Evolutionary conservation across 345 rosid species (phyloP).

Genomic region (thale cress (Arabidopsis thaliana)): DNA sequence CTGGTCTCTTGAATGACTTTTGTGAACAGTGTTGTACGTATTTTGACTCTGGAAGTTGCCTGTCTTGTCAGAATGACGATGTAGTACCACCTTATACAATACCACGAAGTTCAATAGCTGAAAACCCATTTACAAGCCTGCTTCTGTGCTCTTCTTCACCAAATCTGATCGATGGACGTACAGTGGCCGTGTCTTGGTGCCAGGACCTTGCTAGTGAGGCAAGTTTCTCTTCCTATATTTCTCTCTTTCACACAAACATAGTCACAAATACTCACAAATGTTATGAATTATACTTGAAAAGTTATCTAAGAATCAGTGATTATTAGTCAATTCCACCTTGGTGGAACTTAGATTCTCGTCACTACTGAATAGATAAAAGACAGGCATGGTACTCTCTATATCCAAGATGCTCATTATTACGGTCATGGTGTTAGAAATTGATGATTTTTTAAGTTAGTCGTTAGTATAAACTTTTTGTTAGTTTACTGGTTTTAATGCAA

Average conservation of each 20-base stretch:
- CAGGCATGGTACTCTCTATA: constrained; percentile 23
- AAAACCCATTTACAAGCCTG: constrained; percentile 92
- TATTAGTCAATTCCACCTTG: constrained; percentile 16
- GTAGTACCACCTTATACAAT: constrained; percentile 73
- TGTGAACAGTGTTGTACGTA: constrained; percentile 19
- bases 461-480: background rate
- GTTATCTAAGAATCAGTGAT: constrained; percentile 2
- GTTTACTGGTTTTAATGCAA: constrained; percentile 5
- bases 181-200: constrained; percentile 75
- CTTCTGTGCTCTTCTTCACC: constrained; percentile 70
- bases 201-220: constrained; percentile 84
- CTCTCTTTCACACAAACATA: constrained; percentile 12
- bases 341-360: constrained; percentile 18
- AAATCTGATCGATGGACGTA: constrained; percentile 38
- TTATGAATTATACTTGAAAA: constrained; percentile 22
- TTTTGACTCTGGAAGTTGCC: constrained; percentile 37
- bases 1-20: constrained; percentile 24
- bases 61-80: constrained; percentile 69
- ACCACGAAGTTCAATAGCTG: constrained; percentile 83
- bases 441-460: constrained; percentile 8
- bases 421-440: constrained; percentile 19
- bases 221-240: constrained; percentile 40
- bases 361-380: background rate
- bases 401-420: constrained; percentile 13
- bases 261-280: constrained; percentile 5